These are phyloP conservation scores for Brettanomyces naardenensis DNA, from an alignment of 805 yeast genomes.

Conservation along the genomic window DNA sequence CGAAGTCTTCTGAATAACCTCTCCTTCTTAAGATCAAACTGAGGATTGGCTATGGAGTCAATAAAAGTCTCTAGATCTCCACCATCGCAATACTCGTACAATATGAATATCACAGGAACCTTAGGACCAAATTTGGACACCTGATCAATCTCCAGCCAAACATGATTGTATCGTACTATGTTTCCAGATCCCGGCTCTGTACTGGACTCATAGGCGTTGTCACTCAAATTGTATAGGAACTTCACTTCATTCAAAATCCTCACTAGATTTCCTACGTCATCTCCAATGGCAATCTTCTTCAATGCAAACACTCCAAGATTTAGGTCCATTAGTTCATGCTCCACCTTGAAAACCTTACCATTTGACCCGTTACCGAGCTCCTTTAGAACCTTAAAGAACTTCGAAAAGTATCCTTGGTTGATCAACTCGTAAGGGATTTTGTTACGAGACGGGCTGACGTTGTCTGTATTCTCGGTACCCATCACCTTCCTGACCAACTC, in stretches of 20 bases:
- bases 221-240: slow-evolving; percentile 49
- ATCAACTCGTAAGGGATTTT: slow-evolving; percentile 39
- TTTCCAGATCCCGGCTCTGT: slow-evolving; percentile 29
- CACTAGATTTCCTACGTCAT: slow-evolving; percentile 58
- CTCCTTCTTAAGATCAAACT: slow-evolving; percentile 29
- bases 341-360: slow-evolving; percentile 79
- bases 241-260: slow-evolving; percentile 74
- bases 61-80: slow-evolving; percentile 76
- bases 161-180: slow-evolving; percentile 80
- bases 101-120: slow-evolving; percentile 58
- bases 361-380: slow-evolving; percentile 76
- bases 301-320: slow-evolving; percentile 76
- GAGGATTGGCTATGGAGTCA: slow-evolving; percentile 27
- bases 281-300: slow-evolving; percentile 79
- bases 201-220: slow-evolving; percentile 12
- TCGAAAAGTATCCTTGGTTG: slow-evolving; percentile 73
- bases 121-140: slow-evolving; percentile 46
- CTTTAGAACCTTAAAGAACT: slow-evolving; percentile 56
- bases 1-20: slow-evolving; percentile 22
- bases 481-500: neutral
- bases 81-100: slow-evolving; percentile 84
- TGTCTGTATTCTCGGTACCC: neutral
- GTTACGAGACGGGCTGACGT: slow-evolving; percentile 1
- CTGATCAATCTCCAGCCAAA: slow-evolving; percentile 73
- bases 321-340: slow-evolving; percentile 65